Base-by-base conservation (phyloP, 108 stramenopile genomes). In the Cyclotella baltica region DNA sequence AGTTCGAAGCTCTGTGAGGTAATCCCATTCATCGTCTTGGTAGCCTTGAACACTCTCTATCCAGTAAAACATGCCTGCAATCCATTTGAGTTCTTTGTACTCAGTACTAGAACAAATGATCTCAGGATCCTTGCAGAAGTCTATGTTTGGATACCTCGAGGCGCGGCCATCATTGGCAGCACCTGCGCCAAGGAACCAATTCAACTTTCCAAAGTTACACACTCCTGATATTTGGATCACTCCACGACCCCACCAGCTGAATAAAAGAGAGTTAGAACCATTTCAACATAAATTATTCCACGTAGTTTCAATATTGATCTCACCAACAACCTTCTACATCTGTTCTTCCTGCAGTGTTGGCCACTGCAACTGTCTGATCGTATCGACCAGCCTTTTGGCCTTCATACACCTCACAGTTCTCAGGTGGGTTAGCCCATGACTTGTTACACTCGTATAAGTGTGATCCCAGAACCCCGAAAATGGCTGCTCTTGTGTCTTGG, bases 241-340 rank as follows among this genome's bases (percentile, higher is more conserved):
- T 11, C 73, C 73, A 8, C 73, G 3, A 13, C 73, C 73, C 73
- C 73, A 74, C 33, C 29, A 63, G 62, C n/a, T n/a, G n/a, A n/a
- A n/a, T n/a, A n/a, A n/a, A n/a, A n/a, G n/a, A n/a, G n/a, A n/a
- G n/a, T n/a, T n/a, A n/a, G n/a, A n/a, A n/a, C n/a, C n/a, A n/a
- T n/a, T n/a, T n/a, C n/a, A n/a, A n/a, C n/a, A n/a, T n/a, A n/a
- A n/a, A n/a, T n/a, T n/a, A n/a, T n/a, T n/a, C n/a, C n/a, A n/a
- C n/a, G n/a, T n/a, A n/a, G n/a, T n/a, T n/a, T n/a, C n/a, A n/a
- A n/a, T n/a, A n/a, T n/a, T n/a, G n/a, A n/a, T n/a, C n/a, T n/a
- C n/a, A n/a, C n/a, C 71, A 72, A 22, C 71, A 72, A 5, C 71
- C 71, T 62, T 72, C 71, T 1, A 72, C 71, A 51, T 72, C 71